These are phyloP conservation scores for Orbilia ellipsospora DNA, from an alignment of 2,329 filamentous ascomycete species.

Conservation along the genomic window DNA sequence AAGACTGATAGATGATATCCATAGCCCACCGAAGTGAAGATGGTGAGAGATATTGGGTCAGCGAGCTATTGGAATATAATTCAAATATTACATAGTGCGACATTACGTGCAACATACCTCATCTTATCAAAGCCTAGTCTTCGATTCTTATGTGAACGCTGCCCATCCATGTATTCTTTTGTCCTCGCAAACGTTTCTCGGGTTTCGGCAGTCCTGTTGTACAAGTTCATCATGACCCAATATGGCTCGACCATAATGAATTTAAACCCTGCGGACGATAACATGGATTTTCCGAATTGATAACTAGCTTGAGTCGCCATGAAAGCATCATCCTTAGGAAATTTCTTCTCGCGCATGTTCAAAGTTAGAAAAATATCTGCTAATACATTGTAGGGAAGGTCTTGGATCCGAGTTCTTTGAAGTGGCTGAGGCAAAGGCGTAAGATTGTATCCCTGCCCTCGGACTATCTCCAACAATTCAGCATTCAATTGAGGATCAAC, in stretches of 20 bases:
- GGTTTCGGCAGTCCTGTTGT: neutral
- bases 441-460: slow-evolving; percentile 6
- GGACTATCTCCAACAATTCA: slow-evolving; percentile 17
- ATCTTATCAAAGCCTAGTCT: neutral
- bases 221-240: neutral
- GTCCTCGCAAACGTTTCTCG: neutral
- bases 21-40: too few relatives aligned
- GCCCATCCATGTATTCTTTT: slow-evolving; percentile 13
- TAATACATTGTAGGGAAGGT: slow-evolving; percentile 20
- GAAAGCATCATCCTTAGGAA: neutral
- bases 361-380: slow-evolving; percentile 16
- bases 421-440: neutral
- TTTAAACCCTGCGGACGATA: too few relatives aligned
- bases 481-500: slow-evolving; percentile 4
- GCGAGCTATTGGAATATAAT: too few relatives aligned
- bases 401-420: slow-evolving; percentile 21
- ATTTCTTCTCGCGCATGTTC: neutral
- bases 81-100: too few relatives aligned
- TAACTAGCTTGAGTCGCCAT: slow-evolving; percentile 18
- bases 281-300: slow-evolving; percentile 10
- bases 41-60: too few relatives aligned
- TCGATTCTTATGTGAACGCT: slow-evolving; percentile 17
- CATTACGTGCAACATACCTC: too few relatives aligned
- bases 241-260: slow-evolving; percentile 20
- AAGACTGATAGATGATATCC: too few relatives aligned